phyloP scores from a whole-genome alignment of 148 eudicot genomes.

The Rhododendron williamsianum region DNA sequence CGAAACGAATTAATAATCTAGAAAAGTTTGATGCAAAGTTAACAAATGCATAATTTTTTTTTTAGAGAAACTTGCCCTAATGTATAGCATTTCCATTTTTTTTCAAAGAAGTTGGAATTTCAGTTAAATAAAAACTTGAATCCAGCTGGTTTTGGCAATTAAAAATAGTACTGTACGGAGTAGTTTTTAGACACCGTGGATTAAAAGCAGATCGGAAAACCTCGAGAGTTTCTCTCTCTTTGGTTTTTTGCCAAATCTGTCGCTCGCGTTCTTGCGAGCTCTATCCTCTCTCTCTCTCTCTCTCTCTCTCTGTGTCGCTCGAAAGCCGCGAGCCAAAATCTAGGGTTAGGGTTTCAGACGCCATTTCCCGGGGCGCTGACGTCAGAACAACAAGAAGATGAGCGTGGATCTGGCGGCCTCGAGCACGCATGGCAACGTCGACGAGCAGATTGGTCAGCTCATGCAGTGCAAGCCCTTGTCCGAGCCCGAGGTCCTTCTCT shows the following conservation, averaged over 20 bases:
- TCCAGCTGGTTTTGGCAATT: constrained; percentile 1
- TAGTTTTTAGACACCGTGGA: not conserved
- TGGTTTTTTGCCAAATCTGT: not conserved
- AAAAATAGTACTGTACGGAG: not conserved
- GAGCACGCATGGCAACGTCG: constrained; percentile 62
- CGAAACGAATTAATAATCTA: no score
- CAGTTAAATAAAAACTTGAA: not conserved
- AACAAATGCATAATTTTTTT: no score
- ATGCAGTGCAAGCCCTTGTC: constrained; percentile 94
- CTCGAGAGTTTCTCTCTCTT: not conserved
- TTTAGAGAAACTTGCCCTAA: not conserved
- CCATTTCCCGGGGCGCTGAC: constrained; percentile 3
- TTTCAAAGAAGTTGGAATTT: not conserved
- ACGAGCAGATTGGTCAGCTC: constrained; percentile 81
- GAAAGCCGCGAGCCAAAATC: not conserved
- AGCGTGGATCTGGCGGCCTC: constrained; percentile 63
- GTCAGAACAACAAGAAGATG: constrained; percentile 34
- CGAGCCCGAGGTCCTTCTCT: constrained; percentile 55
- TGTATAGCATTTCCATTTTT: not conserved
- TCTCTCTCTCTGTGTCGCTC: not conserved
- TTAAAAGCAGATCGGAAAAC: constrained; percentile 7
- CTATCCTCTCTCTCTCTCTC: not conserved
- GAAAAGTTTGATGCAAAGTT: no score
- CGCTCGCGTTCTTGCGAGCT: constrained; percentile 12
- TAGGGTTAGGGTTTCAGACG: constrained; percentile 10